These are phyloP conservation scores for Salix caprea DNA, from an alignment of 345 rosid genomes.

Conservation along the genomic window DNA sequence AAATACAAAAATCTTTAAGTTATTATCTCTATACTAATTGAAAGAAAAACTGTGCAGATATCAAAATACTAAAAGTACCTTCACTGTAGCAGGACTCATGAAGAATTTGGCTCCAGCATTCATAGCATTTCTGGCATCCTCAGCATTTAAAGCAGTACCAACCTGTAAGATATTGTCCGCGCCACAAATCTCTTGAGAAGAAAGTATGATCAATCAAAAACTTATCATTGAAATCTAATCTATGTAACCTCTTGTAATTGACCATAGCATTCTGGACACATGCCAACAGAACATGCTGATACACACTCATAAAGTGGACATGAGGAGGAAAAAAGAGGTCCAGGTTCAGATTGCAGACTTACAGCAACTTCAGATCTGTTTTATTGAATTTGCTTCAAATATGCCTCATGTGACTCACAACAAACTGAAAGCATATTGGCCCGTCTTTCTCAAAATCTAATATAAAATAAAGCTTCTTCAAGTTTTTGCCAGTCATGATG, in stretches of 20 bases:
- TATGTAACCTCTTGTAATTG: not conserved
- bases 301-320: too few species aligned
- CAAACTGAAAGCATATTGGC: not conserved
- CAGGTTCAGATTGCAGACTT: not conserved
- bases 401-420: not conserved
- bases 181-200: not conserved
- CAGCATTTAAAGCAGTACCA: conserved; percentile 43
- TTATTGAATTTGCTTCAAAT: not conserved
- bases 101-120: conserved; percentile 52
- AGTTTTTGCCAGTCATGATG: not conserved
- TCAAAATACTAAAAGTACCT: conserved; percentile 21
- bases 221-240: not conserved
- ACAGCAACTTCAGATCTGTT: too few species aligned
- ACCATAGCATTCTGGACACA: not conserved
- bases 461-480: not conserved
- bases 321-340: not conserved
- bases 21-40: not conserved
- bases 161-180: conserved; percentile 30
- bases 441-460: not conserved
- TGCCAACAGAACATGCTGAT: not conserved
- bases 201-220: not conserved
- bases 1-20: not conserved
- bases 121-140: conserved; percentile 43
- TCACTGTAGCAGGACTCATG: conserved; percentile 52
- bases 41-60: not conserved